phyloP scores from a whole-genome alignment of 2,329 filamentous ascomycete species.

The Chaetoscypha palmicola region DNA sequence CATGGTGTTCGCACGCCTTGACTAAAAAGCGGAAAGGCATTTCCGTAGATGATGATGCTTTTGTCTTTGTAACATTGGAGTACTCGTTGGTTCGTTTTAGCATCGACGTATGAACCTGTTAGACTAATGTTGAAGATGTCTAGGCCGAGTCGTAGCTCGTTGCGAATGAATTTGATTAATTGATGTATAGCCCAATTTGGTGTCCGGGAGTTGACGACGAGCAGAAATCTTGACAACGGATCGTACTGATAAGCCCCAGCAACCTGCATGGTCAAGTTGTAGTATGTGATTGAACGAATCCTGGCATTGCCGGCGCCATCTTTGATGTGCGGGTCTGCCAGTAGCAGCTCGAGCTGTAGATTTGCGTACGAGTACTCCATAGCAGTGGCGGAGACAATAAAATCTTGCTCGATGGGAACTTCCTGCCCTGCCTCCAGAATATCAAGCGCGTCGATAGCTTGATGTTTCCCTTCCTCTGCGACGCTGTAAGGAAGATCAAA shows the following conservation, averaged over 20 bases:
- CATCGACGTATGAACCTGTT: slow-evolving; percentile 5
- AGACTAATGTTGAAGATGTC: slow-evolving; percentile 13
- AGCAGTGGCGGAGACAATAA: slow-evolving; percentile 6
- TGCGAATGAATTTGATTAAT: slow-evolving; percentile 7
- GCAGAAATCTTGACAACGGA: slow-evolving; percentile 7
- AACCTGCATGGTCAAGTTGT: slow-evolving; percentile 8
- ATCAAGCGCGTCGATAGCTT: slow-evolving; percentile 5
- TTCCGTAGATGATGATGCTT: slow-evolving; percentile 12
- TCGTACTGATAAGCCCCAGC: slow-evolving; percentile 5
- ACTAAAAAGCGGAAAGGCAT: slow-evolving; percentile 9
- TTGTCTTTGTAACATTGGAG: slow-evolving; percentile 7
- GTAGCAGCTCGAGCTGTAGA: slow-evolving; percentile 7
- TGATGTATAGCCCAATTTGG: slow-evolving; percentile 11
- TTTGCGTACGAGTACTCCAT: slow-evolving; percentile 6
- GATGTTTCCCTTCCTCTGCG: slow-evolving; percentile 2
- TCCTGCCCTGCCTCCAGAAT: slow-evolving; percentile 6
- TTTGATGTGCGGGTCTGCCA: slow-evolving; percentile 4
- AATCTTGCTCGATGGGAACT: slow-evolving; percentile 9
- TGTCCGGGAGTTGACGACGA: slow-evolving; percentile 10
- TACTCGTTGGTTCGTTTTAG: slow-evolving; percentile 3
- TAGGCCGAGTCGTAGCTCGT: slow-evolving; percentile 1
- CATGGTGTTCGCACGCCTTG: slow-evolving; percentile 5
- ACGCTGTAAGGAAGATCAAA: background rate
- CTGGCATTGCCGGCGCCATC: background rate
- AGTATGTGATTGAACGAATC: background rate